These are phyloP conservation scores for Lojkania enalia DNA, from an alignment of 2,329 filamentous ascomycete species.

Conservation along the genomic window DNA sequence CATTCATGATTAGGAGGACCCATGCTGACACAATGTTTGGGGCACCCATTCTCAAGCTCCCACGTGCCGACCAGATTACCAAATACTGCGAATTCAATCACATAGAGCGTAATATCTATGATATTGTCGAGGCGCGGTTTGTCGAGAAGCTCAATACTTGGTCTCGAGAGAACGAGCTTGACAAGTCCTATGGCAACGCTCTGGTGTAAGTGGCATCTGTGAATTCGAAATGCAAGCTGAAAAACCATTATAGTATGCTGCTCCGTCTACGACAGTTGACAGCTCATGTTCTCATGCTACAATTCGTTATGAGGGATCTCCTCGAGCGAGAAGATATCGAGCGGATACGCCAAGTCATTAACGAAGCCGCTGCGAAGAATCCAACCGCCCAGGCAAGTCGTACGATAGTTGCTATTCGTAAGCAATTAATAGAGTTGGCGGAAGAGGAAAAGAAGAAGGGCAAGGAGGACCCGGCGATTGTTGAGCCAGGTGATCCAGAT, in stretches of 20 bases:
- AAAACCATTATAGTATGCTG: slow-evolving; percentile 52
- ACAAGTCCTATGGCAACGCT: slow-evolving; percentile 46
- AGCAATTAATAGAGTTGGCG: slow-evolving; percentile 33
- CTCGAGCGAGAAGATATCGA: slow-evolving; percentile 52
- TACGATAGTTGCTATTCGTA: slow-evolving; percentile 30
- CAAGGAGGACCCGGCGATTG: background rate
- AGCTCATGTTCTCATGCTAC: slow-evolving; percentile 53
- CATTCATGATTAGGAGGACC: slow-evolving; percentile 60
- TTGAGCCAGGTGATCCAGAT: no score
- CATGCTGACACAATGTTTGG: slow-evolving; percentile 58
- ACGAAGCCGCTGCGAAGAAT: slow-evolving; percentile 21
- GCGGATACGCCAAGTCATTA: slow-evolving; percentile 43
- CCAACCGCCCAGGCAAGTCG: slow-evolving; percentile 10
- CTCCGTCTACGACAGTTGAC: slow-evolving; percentile 57
- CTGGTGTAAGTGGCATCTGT: slow-evolving; percentile 41
- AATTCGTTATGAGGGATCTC: slow-evolving; percentile 50
- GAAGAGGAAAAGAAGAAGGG: slow-evolving; percentile 13
- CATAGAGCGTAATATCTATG: slow-evolving; percentile 58
- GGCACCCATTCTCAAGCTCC: slow-evolving; percentile 58
- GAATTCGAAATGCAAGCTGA: no score
- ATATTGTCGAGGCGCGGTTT: slow-evolving; percentile 53
- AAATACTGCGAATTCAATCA: slow-evolving; percentile 54
- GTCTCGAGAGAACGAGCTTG: slow-evolving; percentile 23
- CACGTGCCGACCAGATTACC: slow-evolving; percentile 50
- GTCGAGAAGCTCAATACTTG: slow-evolving; percentile 47